Evolutionary conservation across 148 eudicot genomes (phyloP).

Genomic region (Cornus controversa): DNA sequence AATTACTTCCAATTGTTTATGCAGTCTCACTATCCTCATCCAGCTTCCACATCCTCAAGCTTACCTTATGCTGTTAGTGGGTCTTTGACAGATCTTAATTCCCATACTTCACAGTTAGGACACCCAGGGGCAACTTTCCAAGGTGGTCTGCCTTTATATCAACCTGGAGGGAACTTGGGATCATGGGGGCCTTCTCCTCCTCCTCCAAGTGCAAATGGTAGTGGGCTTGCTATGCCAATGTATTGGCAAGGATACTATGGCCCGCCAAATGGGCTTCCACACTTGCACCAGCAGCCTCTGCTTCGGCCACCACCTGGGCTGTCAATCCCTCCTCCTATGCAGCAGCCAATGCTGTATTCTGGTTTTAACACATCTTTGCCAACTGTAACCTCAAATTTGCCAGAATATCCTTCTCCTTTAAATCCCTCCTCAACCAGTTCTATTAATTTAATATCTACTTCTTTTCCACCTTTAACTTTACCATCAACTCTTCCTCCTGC

Average conservation of each 20-base stretch:
- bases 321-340: constrained; percentile 58
- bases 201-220: constrained; percentile 47
- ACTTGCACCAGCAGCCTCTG: constrained; percentile 67
- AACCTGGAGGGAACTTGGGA: constrained; percentile 65
- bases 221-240: constrained; percentile 73
- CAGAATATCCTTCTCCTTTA: constrained; percentile 55
- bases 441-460: constrained; percentile 27
- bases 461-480: constrained; percentile 33
- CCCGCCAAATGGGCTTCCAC: constrained; percentile 69
- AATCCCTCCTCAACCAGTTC: constrained; percentile 34
- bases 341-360: constrained; percentile 63
- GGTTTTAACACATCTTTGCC: constrained; percentile 53
- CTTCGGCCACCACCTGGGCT: constrained; percentile 67
- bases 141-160: constrained; percentile 69
- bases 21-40: constrained; percentile 79
- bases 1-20: constrained; percentile 11
- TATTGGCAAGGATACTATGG: constrained; percentile 86
- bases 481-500: constrained; percentile 45
- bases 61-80: constrained; percentile 47
- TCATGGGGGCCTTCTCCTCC: constrained; percentile 73
- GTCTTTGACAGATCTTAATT: constrained; percentile 39
- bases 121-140: constrained; percentile 66
- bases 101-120: constrained; percentile 51
- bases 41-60: constrained; percentile 46
- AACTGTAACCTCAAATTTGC: constrained; percentile 36